Evolutionary conservation across 2,329 filamentous ascomycete species (phyloP).

Genomic region (Colletotrichum noveboracense): DNA sequence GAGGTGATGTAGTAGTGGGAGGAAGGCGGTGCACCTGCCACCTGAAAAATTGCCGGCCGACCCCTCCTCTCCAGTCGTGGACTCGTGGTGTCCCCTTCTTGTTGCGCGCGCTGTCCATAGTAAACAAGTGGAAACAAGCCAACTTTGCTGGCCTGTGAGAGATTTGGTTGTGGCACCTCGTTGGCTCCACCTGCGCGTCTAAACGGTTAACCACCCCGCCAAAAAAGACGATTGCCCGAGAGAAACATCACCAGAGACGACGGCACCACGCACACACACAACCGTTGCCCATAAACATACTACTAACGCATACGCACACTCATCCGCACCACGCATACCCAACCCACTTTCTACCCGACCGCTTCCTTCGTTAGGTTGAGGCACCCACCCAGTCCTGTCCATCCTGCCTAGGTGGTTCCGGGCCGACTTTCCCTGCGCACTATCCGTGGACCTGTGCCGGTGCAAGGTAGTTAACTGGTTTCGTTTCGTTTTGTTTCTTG

Average conservation of each 20-base stretch:
- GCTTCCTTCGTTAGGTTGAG: not conserved
- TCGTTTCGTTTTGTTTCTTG: not conserved
- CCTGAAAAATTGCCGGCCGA: constrained; percentile 6
- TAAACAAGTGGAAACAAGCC: not conserved
- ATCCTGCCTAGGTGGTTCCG: not conserved
- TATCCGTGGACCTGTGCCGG: not conserved
- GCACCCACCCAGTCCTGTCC: not conserved
- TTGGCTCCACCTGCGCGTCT: constrained; percentile 10
- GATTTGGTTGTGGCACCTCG: not conserved
- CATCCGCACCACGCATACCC: not conserved
- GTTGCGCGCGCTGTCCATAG: not conserved
- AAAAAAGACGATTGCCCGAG: constrained; percentile 11
- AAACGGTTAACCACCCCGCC: constrained; percentile 17
- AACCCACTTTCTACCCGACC: not conserved
- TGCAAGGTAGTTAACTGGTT: not conserved
- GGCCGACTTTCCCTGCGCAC: not conserved
- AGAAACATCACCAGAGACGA: constrained; percentile 16
- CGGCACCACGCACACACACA: not conserved
- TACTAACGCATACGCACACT: not conserved
- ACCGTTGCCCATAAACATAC: not conserved
- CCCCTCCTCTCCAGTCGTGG: not conserved
- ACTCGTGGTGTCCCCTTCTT: not conserved
- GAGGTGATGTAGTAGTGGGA: not conserved
- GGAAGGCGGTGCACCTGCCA: not conserved
- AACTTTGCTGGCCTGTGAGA: constrained; percentile 3